Conservation (phyloP, 257 asterid species). For the Nicotiana obtusifolia region DNA sequence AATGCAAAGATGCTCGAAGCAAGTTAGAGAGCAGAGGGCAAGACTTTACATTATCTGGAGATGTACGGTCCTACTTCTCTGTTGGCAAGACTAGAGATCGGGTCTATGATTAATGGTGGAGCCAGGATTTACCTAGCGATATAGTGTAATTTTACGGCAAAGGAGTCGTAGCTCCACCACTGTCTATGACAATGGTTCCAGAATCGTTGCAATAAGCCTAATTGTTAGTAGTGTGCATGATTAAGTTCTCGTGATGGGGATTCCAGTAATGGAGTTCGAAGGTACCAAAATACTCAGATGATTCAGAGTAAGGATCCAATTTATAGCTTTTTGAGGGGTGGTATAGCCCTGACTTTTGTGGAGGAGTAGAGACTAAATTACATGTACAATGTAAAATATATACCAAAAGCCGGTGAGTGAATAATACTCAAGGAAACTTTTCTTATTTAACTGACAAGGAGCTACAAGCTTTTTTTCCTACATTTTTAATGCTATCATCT, state of each 20-base stretch:
- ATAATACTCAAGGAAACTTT: neutral
- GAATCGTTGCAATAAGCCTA: neutral
- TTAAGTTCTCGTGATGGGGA: neutral
- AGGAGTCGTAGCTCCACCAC: too few relatives aligned
- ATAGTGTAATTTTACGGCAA: too few relatives aligned
- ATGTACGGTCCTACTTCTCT: constrained; percentile 62
- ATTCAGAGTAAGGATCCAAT: neutral
- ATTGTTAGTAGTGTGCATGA: neutral
- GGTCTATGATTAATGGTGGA: too few relatives aligned
- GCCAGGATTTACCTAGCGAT: too few relatives aligned
- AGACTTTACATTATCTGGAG: constrained; percentile 83
- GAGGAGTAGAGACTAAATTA: neutral
- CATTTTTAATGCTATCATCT: neutral
- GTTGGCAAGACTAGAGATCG: constrained; percentile 30
- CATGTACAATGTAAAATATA: neutral
- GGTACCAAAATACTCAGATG: neutral
- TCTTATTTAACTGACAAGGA: neutral
- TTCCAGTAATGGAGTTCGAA: neutral
- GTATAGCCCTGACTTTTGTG: neutral
- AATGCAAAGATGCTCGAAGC: constrained; percentile 58
- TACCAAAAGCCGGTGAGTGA: neutral
- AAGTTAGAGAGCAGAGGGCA: constrained; percentile 59
- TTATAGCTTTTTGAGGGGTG: neutral
- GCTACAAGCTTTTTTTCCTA: neutral
- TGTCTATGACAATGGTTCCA: neutral